phyloP scores from a whole-genome alignment of 73 alveolate species.

The Paramecium sonneborni region DNA sequence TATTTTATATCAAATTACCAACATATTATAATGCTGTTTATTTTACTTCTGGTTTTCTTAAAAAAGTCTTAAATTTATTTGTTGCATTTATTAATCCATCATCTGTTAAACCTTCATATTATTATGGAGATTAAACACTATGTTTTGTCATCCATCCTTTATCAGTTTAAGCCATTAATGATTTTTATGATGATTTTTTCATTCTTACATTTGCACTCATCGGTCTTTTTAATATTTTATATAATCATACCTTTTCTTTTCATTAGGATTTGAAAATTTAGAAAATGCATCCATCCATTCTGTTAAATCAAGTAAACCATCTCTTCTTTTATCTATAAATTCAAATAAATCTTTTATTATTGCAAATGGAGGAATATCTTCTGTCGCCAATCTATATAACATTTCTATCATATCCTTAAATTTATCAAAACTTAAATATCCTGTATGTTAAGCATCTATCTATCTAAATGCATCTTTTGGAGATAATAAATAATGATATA shows the following conservation, averaged over 20 bases:
- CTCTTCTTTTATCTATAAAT: conserved; percentile 93
- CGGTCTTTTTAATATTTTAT: conserved; percentile 1
- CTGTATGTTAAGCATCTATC: conserved; percentile 73
- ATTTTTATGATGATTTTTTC: background rate
- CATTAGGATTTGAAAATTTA: conserved; percentile 51
- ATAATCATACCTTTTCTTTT: conserved; percentile 63
- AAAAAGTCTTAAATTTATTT: conserved; percentile 34
- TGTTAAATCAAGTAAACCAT: conserved; percentile 89
- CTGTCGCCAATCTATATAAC: conserved; percentile 81
- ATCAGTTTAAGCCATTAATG: conserved; percentile 20
- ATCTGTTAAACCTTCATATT: conserved; percentile 41
- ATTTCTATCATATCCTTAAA: conserved; percentile 73
- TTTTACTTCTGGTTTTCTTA: conserved; percentile 1
- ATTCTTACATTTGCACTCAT: conserved; percentile 36
- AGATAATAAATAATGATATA: conserved; percentile 78
- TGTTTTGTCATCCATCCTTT: conserved; percentile 4
- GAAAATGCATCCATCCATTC: conserved; percentile 94
- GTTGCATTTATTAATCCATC: conserved; percentile 56
- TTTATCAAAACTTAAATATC: conserved; percentile 74
- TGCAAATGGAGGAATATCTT: conserved; percentile 88
- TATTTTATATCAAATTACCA: background rate
- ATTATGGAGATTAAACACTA: background rate
- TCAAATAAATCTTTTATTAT: conserved; percentile 91
- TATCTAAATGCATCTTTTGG: conserved; percentile 91
- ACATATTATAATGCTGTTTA: background rate